These are phyloP conservation scores for Kodamaea nitidulidarum DNA, from an alignment of 805 yeast species.

Conservation along the genomic window DNA sequence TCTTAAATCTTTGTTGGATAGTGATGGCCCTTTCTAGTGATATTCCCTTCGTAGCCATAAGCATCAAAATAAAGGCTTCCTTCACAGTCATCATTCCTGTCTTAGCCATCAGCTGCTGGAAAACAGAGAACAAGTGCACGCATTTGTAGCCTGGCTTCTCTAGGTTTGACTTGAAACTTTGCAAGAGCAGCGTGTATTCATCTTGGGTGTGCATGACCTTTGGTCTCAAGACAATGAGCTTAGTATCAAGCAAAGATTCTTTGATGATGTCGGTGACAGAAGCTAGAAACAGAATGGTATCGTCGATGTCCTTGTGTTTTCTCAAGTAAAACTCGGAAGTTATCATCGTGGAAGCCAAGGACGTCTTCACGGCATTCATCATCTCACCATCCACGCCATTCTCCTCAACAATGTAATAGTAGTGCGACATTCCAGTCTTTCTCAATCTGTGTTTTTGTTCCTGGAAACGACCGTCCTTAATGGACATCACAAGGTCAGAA, in stretches of 20 bases:
- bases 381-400: conserved; percentile 43
- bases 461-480: conserved; percentile 80
- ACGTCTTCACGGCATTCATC: conserved; percentile 69
- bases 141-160: conserved; percentile 34
- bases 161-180: conserved; percentile 43
- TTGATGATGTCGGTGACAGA: conserved; percentile 45
- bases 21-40: conserved; percentile 80
- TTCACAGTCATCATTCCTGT: conserved; percentile 64
- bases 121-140: conserved; percentile 36
- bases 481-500: conserved; percentile 79
- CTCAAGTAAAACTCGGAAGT: conserved; percentile 64
- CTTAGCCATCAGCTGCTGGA: conserved; percentile 68
- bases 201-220: conserved; percentile 45
- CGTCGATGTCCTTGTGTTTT: conserved; percentile 67
- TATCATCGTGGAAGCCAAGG: conserved; percentile 66
- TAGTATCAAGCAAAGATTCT: conserved; percentile 26
- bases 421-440: conserved; percentile 61
- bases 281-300: conserved; percentile 60
- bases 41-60: conserved; percentile 77
- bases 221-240: conserved; percentile 51
- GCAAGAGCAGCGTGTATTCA: conserved; percentile 44
- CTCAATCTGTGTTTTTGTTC: conserved; percentile 82
- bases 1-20: conserved; percentile 66
- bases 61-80: conserved; percentile 70
- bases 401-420: conserved; percentile 80